These are phyloP conservation scores for Pleurostoma richardsiae DNA, from an alignment of 2,329 filamentous ascomycete species.

Conservation along the genomic window DNA sequence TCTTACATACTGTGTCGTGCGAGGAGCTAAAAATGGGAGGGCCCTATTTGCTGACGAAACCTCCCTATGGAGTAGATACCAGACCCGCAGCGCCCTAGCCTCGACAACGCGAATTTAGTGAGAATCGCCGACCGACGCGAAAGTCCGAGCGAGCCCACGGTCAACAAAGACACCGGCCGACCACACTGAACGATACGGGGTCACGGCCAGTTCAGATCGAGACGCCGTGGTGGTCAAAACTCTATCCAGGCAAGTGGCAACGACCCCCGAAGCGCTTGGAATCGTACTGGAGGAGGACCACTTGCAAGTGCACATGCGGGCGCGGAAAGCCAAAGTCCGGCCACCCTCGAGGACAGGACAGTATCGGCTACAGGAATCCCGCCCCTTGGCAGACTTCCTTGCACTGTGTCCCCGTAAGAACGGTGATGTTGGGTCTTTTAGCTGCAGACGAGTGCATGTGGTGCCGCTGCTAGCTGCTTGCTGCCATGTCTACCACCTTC, in stretches of 20 bases:
- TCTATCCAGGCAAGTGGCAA: no score
- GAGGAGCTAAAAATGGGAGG: slow-evolving; percentile 1
- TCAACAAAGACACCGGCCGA: no score
- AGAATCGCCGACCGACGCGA: no score
- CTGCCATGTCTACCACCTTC: slow-evolving; percentile 15
- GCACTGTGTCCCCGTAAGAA: background rate
- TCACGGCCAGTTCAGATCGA: no score
- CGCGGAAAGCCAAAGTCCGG: no score
- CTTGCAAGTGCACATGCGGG: no score
- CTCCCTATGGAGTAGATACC: background rate
- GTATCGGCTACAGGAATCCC: slow-evolving; percentile 12
- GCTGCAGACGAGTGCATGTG: slow-evolving; percentile 17
- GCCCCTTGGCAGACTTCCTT: background rate
- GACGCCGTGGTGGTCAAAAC: no score
- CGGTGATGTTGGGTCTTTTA: slow-evolving; percentile 11
- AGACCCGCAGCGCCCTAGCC: background rate
- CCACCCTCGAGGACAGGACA: slow-evolving; percentile 11
- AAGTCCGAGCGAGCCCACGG: no score
- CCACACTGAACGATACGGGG: no score
- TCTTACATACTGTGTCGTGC: background rate
- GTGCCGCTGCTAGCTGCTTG: slow-evolving; percentile 12
- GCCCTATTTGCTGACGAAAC: slow-evolving; percentile 7
- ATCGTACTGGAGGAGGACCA: no score
- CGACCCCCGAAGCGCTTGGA: no score
- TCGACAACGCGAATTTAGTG: no score